Base-by-base conservation (phyloP, 331 rosid species). In the Spiraea crenata region DNA sequence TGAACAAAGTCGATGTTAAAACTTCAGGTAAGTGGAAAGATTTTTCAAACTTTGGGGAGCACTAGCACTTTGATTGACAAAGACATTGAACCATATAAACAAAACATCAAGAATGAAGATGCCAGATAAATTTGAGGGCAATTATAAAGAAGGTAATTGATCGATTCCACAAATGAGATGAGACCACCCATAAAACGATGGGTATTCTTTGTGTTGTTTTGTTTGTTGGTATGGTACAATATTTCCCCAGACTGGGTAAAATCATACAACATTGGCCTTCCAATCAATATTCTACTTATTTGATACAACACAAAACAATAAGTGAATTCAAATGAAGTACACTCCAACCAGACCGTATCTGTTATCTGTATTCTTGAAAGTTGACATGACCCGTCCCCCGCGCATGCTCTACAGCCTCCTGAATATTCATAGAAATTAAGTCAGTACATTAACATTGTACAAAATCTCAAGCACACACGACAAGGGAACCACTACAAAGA, bases 401-500 rank as follows among this genome's bases (percentile, higher is more conserved):
- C 5, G 97, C 99, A 45, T 93, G 99, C 86, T 93, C 97, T 19
- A 41, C 76, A 19, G 99, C 99, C 74, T 93, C 99, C 99, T 93
- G 87, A 50, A 85, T 40, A 61, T 77, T 39, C 72, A 50, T 38
- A 10, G 31, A 73, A 64, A 64, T 68, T 5, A 49, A 67, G 54
- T 19, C 49, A 48, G 49, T 42, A 55, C 42, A 61, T 19, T 12
- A 57, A 59, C 6, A 66, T 46, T 25, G 13, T 14, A 16, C n/a
- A 61, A 63, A 51, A 61, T 40, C 45, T 34, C 16, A 65, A 25
- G 64, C 60, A 15, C 73, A 41, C 48, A 50, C 31, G 31, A 25
- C 31, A 25, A 25, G 31, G 31, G 31, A 25, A 25, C 31, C 31
- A 25, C 31, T 25, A 25, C n/a, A 72, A 47, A 25, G 56, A 46